Conservation (phyloP, 805 yeast species). For the Ogataea wickerhamii region DNA sequence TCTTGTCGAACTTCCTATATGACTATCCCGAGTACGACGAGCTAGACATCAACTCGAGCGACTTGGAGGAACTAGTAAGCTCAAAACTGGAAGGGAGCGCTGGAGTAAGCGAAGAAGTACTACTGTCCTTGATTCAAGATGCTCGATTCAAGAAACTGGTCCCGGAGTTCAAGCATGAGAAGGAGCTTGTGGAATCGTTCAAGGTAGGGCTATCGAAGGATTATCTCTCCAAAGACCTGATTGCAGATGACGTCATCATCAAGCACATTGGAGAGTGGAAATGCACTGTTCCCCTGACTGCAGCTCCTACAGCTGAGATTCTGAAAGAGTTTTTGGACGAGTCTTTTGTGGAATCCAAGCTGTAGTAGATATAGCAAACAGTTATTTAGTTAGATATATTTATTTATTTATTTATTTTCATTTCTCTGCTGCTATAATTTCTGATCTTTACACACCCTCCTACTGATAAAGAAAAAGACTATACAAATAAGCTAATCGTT, state of each 20-base stretch:
- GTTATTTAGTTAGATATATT: background rate
- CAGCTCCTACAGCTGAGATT: constrained; percentile 55
- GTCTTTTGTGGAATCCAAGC: constrained; percentile 17
- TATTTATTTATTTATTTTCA: constrained; percentile 1
- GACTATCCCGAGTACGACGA: constrained; percentile 25
- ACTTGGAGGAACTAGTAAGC: constrained; percentile 21
- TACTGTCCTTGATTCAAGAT: constrained; percentile 13
- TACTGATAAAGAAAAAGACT: too few species aligned
- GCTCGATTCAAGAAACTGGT: constrained; percentile 15
- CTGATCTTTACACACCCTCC: too few species aligned
- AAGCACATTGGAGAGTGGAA: constrained; percentile 53
- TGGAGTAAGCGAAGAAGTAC: constrained; percentile 4
- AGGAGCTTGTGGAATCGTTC: constrained; percentile 17
- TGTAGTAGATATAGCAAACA: constrained; percentile 9
- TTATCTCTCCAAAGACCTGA: constrained; percentile 8
- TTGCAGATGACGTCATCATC: constrained; percentile 42
- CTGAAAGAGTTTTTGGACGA: constrained; percentile 24
- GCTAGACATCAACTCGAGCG: constrained; percentile 24
- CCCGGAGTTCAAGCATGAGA: constrained; percentile 19
- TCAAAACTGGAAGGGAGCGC: constrained; percentile 11
- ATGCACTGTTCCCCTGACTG: constrained; percentile 48
- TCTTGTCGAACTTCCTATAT: constrained; percentile 30
- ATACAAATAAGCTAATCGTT: too few species aligned
- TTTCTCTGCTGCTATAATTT: too few species aligned
- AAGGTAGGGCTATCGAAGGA: constrained; percentile 14